Evolutionary conservation across 805 yeast species (phyloP).

Genomic region (Danielozyma ontarioensis): DNA sequence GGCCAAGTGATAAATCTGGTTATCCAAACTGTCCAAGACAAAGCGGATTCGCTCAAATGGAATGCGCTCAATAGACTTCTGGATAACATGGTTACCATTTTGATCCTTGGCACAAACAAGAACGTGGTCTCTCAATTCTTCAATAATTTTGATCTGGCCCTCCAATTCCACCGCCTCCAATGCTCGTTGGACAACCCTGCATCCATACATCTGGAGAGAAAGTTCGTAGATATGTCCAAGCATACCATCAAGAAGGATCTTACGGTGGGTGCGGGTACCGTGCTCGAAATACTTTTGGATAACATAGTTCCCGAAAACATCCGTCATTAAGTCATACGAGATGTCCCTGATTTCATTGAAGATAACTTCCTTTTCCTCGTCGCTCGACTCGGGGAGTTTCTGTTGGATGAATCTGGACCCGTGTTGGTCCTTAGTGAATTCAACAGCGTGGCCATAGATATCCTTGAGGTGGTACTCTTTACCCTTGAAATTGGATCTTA

Average conservation of each 20-base stretch:
- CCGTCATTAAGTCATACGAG: conserved; percentile 80
- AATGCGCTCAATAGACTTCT: conserved; percentile 84
- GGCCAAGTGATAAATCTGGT: conserved; percentile 76
- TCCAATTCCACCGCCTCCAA: conserved; percentile 62
- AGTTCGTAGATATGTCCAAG: conserved; percentile 67
- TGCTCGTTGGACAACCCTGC: conserved; percentile 94
- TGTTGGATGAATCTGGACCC: conserved; percentile 97
- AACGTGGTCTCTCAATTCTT: conserved; percentile 70
- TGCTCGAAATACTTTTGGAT: conserved; percentile 89
- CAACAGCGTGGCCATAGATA: conserved; percentile 81
- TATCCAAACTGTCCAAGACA: conserved; percentile 64
- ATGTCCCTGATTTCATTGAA: conserved; percentile 78
- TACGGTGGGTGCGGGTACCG: conserved; percentile 67
- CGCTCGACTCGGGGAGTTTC: conserved; percentile 58
- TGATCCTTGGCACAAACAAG: conserved; percentile 67
- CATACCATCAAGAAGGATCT: conserved; percentile 65
- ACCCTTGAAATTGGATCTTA: conserved; percentile 59
- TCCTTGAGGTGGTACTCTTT: conserved; percentile 62
- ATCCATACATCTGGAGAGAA: conserved; percentile 94
- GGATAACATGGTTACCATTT: conserved; percentile 97
- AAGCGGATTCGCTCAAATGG: conserved; percentile 69
- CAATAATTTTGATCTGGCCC: conserved; percentile 63
- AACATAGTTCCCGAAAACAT: conserved; percentile 96
- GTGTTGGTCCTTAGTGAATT: conserved; percentile 92
- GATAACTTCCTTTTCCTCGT: conserved; percentile 70